phyloP scores from a whole-genome alignment of 352 stramenopile genomes.

The Pythium myriotylum region DNA sequence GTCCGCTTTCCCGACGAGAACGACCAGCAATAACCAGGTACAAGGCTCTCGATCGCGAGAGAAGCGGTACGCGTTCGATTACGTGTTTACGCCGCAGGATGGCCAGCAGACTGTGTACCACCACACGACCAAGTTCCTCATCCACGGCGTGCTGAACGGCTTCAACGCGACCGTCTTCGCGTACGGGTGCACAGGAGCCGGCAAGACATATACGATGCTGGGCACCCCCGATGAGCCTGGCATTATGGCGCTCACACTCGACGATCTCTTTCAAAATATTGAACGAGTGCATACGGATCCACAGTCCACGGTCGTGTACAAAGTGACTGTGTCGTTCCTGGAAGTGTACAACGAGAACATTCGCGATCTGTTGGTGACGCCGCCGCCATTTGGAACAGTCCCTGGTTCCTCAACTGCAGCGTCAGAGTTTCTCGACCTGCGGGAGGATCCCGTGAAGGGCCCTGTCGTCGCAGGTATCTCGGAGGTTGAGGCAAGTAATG shows the following conservation, averaged over 20 bases:
- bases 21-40: neutral
- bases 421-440: constrained; percentile 65
- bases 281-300: constrained; percentile 37
- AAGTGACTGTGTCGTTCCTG: constrained; percentile 86
- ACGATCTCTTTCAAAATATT: constrained; percentile 85
- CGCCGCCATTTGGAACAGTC: constrained; percentile 14
- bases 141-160: constrained; percentile 87
- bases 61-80: constrained; percentile 91
- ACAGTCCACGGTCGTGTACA: constrained; percentile 44
- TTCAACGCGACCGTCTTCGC: constrained; percentile 93
- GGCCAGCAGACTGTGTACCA: constrained; percentile 83
- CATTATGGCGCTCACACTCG: constrained; percentile 88
- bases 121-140: constrained; percentile 87
- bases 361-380: constrained; percentile 72
- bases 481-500: constrained; percentile 80
- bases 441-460: constrained; percentile 87
- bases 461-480: constrained; percentile 85
- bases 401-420: neutral
- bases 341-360: constrained; percentile 96
- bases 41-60: constrained; percentile 44
- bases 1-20: constrained; percentile 19
- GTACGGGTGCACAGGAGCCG: constrained; percentile 87
- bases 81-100: constrained; percentile 76
- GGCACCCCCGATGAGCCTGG: constrained; percentile 78
- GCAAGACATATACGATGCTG: constrained; percentile 94